Evolutionary conservation across 2,329 filamentous ascomycete species (phyloP).

Genomic region (Trichophyton mentagrophytes): DNA sequence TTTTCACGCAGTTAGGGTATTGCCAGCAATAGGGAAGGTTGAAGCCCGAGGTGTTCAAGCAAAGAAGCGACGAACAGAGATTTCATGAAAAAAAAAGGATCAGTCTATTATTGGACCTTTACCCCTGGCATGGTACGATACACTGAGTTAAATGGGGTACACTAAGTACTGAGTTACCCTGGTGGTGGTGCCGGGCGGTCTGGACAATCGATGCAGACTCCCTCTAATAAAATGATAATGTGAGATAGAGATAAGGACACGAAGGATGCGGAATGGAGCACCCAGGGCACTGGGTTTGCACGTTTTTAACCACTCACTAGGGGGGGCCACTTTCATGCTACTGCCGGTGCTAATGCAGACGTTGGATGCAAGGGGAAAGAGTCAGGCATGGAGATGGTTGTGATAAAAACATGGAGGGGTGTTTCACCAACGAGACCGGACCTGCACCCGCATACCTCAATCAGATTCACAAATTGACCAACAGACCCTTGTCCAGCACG

Average conservation of each 20-base stretch:
- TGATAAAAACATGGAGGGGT: neutral
- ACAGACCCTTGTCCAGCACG: neutral
- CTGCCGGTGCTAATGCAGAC: neutral
- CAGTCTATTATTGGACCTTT: neutral
- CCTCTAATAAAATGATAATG: no score
- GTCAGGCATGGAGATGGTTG: neutral
- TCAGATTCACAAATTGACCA: neutral
- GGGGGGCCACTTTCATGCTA: neutral
- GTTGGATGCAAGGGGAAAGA: neutral
- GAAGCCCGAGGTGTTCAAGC: slow-evolving; percentile 65
- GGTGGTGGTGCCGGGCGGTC: neutral
- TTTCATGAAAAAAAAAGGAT: neutral
- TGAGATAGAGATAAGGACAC: neutral
- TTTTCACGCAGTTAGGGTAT: slow-evolving; percentile 68
- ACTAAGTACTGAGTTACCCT: no score
- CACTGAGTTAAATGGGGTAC: neutral
- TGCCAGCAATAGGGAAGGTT: slow-evolving; percentile 66
- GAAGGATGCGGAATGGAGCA: neutral
- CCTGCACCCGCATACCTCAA: neutral
- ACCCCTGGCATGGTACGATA: neutral
- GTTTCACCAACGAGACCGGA: neutral
- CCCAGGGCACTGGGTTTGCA: neutral
- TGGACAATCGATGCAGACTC: neutral
- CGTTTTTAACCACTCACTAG: neutral
- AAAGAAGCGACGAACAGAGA: slow-evolving; percentile 44